Conservation (phyloP, 2,329 filamentous ascomycete species). For the Shiraia bambusicola region DNA sequence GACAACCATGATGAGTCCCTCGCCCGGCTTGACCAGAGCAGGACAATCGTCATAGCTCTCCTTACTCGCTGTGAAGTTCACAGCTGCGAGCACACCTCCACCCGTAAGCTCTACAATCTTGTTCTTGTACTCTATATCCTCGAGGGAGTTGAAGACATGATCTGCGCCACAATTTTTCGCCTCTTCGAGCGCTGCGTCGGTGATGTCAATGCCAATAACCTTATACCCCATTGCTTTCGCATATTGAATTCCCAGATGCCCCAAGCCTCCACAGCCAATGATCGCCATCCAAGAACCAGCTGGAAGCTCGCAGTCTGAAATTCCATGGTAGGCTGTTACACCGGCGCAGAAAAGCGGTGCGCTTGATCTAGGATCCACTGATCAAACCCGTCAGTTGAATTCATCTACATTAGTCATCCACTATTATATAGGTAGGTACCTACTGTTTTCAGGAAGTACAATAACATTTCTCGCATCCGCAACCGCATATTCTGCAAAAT, state of each 20-base stretch:
- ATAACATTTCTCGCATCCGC: slow-evolving; percentile 34
- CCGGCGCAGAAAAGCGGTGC: slow-evolving; percentile 38
- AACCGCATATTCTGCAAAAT: slow-evolving; percentile 35
- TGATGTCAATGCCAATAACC: slow-evolving; percentile 35
- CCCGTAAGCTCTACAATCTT: slow-evolving; percentile 32
- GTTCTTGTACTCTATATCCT: slow-evolving; percentile 31
- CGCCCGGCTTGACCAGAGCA: slow-evolving; percentile 30
- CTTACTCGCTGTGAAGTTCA: slow-evolving; percentile 37
- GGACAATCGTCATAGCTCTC: slow-evolving; percentile 38
- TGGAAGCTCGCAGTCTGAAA: slow-evolving; percentile 30
- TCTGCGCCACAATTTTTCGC: slow-evolving; percentile 35
- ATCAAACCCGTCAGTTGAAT: slow-evolving; percentile 2
- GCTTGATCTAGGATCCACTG: slow-evolving; percentile 29
- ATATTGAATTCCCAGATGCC: slow-evolving; percentile 37
- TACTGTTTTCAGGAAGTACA: slow-evolving; percentile 30
- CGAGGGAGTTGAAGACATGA: slow-evolving; percentile 34
- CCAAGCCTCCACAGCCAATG: slow-evolving; percentile 35
- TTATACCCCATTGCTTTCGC: slow-evolving; percentile 38
- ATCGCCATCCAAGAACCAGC: slow-evolving; percentile 33
- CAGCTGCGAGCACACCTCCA: slow-evolving; percentile 33
- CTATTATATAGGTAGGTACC: slow-evolving; percentile 3
- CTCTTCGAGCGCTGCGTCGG: slow-evolving; percentile 31
- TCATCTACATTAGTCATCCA: neutral
- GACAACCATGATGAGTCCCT: slow-evolving; percentile 38
- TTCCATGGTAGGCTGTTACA: slow-evolving; percentile 34